A percentile compares a stretch with the other conserved stretches of the same genome.
These are phyloP conservation scores for Penicillium sp. DNA, from an alignment of 2,329 filamentous ascomycete genomes.

Conservation along the genomic window DNA sequence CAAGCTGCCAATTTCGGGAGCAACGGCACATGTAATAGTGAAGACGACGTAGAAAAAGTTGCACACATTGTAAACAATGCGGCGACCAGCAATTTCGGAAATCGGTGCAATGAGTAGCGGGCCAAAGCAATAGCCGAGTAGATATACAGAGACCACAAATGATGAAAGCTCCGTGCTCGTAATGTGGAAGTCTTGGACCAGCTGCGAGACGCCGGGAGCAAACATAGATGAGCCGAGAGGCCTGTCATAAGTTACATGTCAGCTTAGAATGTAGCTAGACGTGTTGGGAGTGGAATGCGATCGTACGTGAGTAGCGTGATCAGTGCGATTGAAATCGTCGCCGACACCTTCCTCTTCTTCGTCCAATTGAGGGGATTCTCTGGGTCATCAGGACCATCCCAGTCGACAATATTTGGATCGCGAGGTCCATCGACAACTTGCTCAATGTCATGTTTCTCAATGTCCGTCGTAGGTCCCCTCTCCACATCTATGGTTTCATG, in stretches of 20 bases:
- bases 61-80: constrained; percentile 61
- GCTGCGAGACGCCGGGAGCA: constrained; percentile 48
- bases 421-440: constrained; percentile 1
- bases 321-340: constrained; percentile 55
- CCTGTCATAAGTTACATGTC: constrained; percentile 21
- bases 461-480: constrained; percentile 8
- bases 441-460: background rate
- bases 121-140: constrained; percentile 65
- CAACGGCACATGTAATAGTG: constrained; percentile 68
- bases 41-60: constrained; percentile 66
- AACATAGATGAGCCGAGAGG: constrained; percentile 54
- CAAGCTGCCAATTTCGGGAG: constrained; percentile 60
- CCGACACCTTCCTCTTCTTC: constrained; percentile 51
- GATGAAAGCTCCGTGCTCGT: constrained; percentile 52
- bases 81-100: constrained; percentile 69
- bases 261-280: constrained; percentile 19
- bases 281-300: background rate
- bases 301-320: constrained; percentile 44
- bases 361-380: constrained; percentile 34
- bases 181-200: constrained; percentile 56
- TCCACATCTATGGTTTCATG: constrained; percentile 20
- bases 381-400: constrained; percentile 64
- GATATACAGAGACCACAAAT: constrained; percentile 67
- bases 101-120: constrained; percentile 65
- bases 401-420: constrained; percentile 62